Evolutionary conservation across 257 asterid species (phyloP).

Genomic region (Jacaranda mimosifolia): DNA sequence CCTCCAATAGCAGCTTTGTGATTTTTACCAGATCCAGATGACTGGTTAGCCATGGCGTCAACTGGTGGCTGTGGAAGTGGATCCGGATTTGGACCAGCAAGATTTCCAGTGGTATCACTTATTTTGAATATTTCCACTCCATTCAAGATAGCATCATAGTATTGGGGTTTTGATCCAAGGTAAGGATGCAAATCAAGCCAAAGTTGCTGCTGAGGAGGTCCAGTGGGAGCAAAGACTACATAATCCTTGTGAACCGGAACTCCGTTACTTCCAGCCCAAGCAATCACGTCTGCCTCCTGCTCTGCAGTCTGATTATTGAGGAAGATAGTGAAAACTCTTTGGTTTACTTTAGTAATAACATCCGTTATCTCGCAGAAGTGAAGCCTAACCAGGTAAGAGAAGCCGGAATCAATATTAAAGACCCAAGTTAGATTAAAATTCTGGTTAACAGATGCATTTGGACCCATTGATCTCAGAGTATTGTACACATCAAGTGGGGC

Average conservation of each 20-base stretch:
- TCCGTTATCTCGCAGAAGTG: conserved; percentile 66
- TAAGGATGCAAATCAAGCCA: conserved; percentile 81
- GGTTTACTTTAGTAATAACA: conserved; percentile 40
- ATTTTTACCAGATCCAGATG: conserved; percentile 48
- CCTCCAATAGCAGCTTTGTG: conserved; percentile 68
- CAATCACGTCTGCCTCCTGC: conserved; percentile 57
- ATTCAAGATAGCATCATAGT: conserved; percentile 80
- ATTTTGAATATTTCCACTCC: conserved; percentile 86
- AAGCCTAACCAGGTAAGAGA: conserved; percentile 63
- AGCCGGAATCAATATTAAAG: conserved; percentile 54
- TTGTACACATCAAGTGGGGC: conserved; percentile 61
- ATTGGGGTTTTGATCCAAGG: conserved; percentile 38
- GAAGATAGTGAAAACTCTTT: conserved; percentile 57
- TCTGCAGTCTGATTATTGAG: conserved; percentile 60
- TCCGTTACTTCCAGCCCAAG: conserved; percentile 60
- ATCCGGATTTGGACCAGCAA: conserved; percentile 86
- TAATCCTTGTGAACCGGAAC: conserved; percentile 69
- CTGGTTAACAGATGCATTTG: conserved; percentile 48
- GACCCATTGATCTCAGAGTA: conserved; percentile 60
- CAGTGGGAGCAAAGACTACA: conserved; percentile 59
- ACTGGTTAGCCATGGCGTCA: conserved; percentile 34
- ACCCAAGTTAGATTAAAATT: conserved; percentile 59
- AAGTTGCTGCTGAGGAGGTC: conserved; percentile 68
- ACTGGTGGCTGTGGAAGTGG: conserved; percentile 57
- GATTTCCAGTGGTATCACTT: conserved; percentile 62